These are phyloP conservation scores for Betula pendula DNA, from an alignment of 306 rosid genomes.

Conservation along the genomic window DNA sequence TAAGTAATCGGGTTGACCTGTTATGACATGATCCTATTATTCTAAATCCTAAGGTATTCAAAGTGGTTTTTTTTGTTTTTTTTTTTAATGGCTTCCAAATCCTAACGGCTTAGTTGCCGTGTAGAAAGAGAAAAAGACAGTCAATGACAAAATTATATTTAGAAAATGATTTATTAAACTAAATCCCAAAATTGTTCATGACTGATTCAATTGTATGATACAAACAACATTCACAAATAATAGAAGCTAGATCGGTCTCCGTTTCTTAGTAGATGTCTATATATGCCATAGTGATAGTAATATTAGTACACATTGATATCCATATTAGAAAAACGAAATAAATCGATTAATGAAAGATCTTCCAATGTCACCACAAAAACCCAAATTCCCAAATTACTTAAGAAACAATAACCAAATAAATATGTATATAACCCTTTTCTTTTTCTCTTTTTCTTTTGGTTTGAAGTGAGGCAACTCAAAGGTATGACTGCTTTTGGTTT, in stretches of 20 bases:
- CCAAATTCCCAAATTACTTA: not conserved
- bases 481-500: conserved; percentile 14
- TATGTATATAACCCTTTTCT: not conserved
- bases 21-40: no score
- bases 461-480: conserved; percentile 3
- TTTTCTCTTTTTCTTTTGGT: no score
- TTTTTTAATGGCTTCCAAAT: no score
- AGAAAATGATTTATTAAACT: not conserved
- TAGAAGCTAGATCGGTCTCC: not conserved
- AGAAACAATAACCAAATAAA: not conserved
- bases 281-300: not conserved
- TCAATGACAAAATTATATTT: no score
- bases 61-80: no score
- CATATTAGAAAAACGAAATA: not conserved
- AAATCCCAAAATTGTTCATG: not conserved
- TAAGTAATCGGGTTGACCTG: no score
- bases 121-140: no score
- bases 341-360: not conserved
- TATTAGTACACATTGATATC: not conserved
- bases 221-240: not conserved
- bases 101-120: no score
- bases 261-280: not conserved
- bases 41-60: no score
- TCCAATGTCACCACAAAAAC: not conserved
- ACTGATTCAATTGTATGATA: not conserved